These are phyloP conservation scores for Marasmius sp. DNA, from an alignment of 1,284 basidiomycete species.

Conservation along the genomic window DNA sequence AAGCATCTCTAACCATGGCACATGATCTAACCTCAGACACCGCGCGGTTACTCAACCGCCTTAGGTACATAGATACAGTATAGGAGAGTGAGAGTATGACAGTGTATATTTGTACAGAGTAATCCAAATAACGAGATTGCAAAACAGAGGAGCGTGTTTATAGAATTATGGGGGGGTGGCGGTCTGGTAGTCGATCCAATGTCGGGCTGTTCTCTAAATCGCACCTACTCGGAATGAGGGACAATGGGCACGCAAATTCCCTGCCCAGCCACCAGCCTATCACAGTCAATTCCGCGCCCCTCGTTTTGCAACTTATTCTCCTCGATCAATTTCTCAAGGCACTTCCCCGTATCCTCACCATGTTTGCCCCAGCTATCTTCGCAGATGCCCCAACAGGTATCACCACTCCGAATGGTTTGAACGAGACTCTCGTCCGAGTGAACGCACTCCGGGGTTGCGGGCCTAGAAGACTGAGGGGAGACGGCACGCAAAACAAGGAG, in stretches of 20 bases:
- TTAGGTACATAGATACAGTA: no score
- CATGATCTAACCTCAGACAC: no score
- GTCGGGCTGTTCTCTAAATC: no score
- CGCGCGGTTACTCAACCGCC: no score
- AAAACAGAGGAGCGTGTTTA: no score
- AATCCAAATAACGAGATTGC: no score
- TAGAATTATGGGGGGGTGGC: no score
- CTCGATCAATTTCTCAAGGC: neutral
- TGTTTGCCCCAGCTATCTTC: neutral
- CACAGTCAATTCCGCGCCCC: neutral
- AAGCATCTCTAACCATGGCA: no score
- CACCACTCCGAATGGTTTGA: neutral
- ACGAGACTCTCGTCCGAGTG: neutral
- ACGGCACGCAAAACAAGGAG: neutral
- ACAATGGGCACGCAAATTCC: neutral
- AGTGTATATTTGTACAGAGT: no score
- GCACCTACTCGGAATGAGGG: no score
- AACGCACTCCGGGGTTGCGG: neutral
- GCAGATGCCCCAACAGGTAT: neutral
- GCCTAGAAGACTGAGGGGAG: neutral
- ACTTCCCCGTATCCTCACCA: neutral
- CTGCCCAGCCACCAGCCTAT: neutral
- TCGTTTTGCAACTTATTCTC: neutral
- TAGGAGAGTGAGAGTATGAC: no score
- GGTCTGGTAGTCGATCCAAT: no score